These are phyloP conservation scores for Spathaspora passalidarum DNA, from an alignment of 805 yeast species.

Conservation along the genomic window DNA sequence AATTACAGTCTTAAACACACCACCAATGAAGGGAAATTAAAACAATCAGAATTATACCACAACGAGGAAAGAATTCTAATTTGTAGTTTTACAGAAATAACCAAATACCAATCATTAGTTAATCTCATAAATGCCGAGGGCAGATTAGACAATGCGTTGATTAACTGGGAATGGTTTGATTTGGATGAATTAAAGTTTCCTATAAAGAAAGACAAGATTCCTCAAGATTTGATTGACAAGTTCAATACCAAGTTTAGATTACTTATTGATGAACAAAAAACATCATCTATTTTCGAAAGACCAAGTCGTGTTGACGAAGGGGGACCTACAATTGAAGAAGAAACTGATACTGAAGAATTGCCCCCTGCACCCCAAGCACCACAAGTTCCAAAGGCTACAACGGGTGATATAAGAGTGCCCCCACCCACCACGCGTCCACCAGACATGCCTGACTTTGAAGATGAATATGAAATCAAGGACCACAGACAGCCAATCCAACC, in stretches of 20 bases:
- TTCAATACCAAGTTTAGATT: slow-evolving; percentile 16
- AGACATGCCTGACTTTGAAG: slow-evolving; percentile 53
- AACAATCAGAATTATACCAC: slow-evolving; percentile 12
- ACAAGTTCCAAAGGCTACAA: background rate
- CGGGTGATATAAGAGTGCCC: background rate
- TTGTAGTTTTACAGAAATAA: slow-evolving; percentile 9
- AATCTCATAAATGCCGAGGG: slow-evolving; percentile 8
- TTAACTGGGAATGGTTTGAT: slow-evolving; percentile 21
- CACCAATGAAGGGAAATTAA: slow-evolving; percentile 8
- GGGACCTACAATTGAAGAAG: slow-evolving; percentile 7
- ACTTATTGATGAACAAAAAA: slow-evolving; percentile 8
- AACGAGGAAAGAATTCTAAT: slow-evolving; percentile 4
- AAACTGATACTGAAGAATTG: slow-evolving; percentile 4
- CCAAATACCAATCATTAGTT: slow-evolving; percentile 8
- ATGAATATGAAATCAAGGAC: slow-evolving; percentile 42
- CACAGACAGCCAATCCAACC: background rate
- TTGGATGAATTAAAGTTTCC: slow-evolving; percentile 19
- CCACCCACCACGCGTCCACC: slow-evolving; percentile 20
- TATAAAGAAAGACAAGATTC: slow-evolving; percentile 17
- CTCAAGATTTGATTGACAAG: slow-evolving; percentile 16
- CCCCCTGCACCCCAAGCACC: slow-evolving; percentile 8
- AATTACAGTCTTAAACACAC: slow-evolving; percentile 7
- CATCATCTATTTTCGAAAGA: slow-evolving; percentile 7
- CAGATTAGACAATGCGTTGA: slow-evolving; percentile 17
- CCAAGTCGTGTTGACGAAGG: background rate